Percentiles rank a stretch among this genome's conserved stretches.
phyloP scores from a whole-genome alignment of 2,329 filamentous ascomycete genomes.

The Ilyonectria sp. region DNA sequence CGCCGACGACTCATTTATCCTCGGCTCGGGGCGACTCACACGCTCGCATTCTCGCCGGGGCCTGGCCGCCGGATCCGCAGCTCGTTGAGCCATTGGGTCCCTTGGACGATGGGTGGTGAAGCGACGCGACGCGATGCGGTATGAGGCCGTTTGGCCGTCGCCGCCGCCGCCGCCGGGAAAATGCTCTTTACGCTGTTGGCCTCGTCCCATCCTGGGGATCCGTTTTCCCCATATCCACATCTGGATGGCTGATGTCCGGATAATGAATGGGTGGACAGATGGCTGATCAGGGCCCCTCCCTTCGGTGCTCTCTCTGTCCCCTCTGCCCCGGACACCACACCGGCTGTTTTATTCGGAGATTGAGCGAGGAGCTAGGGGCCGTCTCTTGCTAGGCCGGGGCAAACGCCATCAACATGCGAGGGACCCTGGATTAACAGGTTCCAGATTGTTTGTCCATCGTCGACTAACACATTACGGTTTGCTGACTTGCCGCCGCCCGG shows the following conservation, averaged over 20 bases:
- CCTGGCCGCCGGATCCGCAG: slow-evolving; percentile 24
- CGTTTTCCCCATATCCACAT: slow-evolving; percentile 25
- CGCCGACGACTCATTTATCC: slow-evolving; percentile 3
- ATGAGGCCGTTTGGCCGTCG: slow-evolving; percentile 27
- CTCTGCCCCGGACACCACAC: slow-evolving; percentile 24
- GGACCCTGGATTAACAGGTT: slow-evolving; percentile 12
- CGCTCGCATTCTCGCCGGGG: not conserved
- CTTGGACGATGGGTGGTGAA: slow-evolving; percentile 21
- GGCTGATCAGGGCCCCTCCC: slow-evolving; percentile 4
- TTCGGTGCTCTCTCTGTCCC: not conserved
- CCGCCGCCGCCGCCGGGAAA: slow-evolving; percentile 37
- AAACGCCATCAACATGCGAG: not conserved
- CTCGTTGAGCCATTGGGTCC: slow-evolving; percentile 11
- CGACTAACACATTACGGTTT: slow-evolving; percentile 27
- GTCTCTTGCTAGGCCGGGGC: slow-evolving; percentile 1
- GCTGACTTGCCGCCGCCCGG: slow-evolving; percentile 17
- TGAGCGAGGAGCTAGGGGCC: slow-evolving; percentile 25
- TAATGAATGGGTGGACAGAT: slow-evolving; percentile 17
- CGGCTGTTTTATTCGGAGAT: slow-evolving; percentile 28
- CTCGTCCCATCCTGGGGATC: slow-evolving; percentile 25
- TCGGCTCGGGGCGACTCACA: slow-evolving; percentile 9
- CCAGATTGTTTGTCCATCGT: not conserved
- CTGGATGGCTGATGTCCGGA: slow-evolving; percentile 18
- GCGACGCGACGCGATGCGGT: slow-evolving; percentile 24
- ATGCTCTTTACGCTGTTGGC: slow-evolving; percentile 8